Conservation (phyloP, 2,329 filamentous ascomycete species). For the Clarireedia hainanense region DNA sequence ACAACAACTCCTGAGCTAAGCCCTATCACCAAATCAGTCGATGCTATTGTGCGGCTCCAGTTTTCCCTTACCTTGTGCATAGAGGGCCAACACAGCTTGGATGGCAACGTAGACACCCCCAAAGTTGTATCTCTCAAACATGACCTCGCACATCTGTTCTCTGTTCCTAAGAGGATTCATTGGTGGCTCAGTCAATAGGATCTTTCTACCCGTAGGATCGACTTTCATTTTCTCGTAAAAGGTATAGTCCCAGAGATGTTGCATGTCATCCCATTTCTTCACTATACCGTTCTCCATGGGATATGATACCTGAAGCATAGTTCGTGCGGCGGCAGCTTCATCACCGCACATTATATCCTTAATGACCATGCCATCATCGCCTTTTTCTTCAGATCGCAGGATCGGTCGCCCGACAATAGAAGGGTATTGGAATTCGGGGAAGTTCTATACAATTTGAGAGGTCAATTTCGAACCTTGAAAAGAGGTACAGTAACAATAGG, state of each 20-base stretch:
- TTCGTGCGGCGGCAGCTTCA: slow-evolving; percentile 89
- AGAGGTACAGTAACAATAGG: slow-evolving; percentile 4
- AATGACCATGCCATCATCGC: slow-evolving; percentile 58
- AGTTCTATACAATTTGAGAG: slow-evolving; percentile 56
- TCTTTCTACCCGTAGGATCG: slow-evolving; percentile 87
- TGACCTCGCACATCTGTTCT: slow-evolving; percentile 97
- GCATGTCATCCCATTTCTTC: slow-evolving; percentile 99
- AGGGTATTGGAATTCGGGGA: slow-evolving; percentile 96
- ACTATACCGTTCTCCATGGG: slow-evolving; percentile 99
- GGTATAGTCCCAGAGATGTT: slow-evolving; percentile 98
- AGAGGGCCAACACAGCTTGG: slow-evolving; percentile 90
- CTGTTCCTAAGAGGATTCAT: slow-evolving; percentile 97
- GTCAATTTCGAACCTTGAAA: slow-evolving; percentile 2
- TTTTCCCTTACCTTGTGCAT: slow-evolving; percentile 70
- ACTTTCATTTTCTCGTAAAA: slow-evolving; percentile 96
- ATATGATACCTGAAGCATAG: slow-evolving; percentile 97
- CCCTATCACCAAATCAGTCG: slow-evolving; percentile 39
- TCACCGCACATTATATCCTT: slow-evolving; percentile 99
- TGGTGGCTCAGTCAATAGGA: slow-evolving; percentile 91
- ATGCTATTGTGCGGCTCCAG: slow-evolving; percentile 8
- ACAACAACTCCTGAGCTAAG: slow-evolving; percentile 94
- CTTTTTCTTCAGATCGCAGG: slow-evolving; percentile 85
- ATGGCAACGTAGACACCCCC: slow-evolving; percentile 97
- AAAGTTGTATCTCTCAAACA: slow-evolving; percentile 97
- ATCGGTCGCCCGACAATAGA: slow-evolving; percentile 98